Conservation (phyloP, 2,329 filamentous ascomycete species). For the Diaporthe destruens region DNA sequence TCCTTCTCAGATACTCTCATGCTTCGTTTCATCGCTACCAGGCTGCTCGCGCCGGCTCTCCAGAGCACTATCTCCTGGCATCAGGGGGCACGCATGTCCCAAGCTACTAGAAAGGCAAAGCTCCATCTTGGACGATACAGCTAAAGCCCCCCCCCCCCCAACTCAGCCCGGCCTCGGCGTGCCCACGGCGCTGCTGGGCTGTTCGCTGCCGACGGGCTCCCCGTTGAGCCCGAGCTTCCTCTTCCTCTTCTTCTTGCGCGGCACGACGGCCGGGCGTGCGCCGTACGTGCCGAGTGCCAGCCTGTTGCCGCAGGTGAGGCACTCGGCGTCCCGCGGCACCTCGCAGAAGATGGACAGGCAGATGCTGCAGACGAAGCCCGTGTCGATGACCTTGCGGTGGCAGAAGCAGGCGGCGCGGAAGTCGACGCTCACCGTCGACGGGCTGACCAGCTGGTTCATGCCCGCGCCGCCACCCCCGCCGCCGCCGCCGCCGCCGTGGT, state of each 20-base stretch:
- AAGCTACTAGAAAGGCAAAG: not conserved
- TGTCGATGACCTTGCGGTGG: conserved; percentile 89
- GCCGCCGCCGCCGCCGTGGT: conserved; percentile 57
- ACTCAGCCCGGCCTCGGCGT: conserved; percentile 63
- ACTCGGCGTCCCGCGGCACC: conserved; percentile 72
- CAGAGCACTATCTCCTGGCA: too few relatives aligned
- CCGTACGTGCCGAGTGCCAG: conserved; percentile 83
- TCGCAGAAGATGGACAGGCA: conserved; percentile 94
- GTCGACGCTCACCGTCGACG: conserved; percentile 88
- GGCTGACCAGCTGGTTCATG: conserved; percentile 74
- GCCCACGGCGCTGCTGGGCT: conserved; percentile 70
- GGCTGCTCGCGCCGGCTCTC: not conserved
- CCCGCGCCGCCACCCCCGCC: conserved; percentile 49
- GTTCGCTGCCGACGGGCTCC: conserved; percentile 57
- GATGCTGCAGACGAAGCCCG: conserved; percentile 95
- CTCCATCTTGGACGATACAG: too few relatives aligned
- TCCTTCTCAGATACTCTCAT: not conserved
- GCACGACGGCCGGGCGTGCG: conserved; percentile 80
- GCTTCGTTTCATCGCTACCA: not conserved
- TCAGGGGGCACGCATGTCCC: too few relatives aligned
- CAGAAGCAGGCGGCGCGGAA: conserved; percentile 99
- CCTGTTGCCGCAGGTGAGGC: conserved; percentile 85
- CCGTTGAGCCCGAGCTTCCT: conserved; percentile 65
- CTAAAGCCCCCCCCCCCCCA: too few relatives aligned
- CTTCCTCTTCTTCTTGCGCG: conserved; percentile 81